phyloP scores from a whole-genome alignment of 306 rosid genomes.

The Adenanthera pavonina region DNA sequence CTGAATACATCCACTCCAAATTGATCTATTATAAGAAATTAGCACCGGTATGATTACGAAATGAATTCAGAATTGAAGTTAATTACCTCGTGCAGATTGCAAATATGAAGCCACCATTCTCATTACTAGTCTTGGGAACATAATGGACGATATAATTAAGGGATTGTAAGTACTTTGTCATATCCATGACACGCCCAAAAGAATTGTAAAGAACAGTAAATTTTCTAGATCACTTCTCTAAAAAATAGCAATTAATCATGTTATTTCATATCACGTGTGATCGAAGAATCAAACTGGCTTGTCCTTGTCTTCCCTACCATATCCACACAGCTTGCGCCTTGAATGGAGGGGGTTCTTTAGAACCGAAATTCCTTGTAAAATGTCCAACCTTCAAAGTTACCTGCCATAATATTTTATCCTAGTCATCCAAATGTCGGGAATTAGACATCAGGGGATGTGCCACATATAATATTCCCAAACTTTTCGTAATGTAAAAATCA shows the following conservation, averaged over 20 bases:
- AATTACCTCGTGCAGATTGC: not conserved
- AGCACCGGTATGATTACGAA: not conserved
- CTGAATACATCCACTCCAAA: not conserved
- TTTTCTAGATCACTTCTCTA: conserved; percentile 30
- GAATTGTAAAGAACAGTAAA: conserved; percentile 2
- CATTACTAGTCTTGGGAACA: conserved; percentile 10
- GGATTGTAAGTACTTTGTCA: conserved; percentile 19
- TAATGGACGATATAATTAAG: not conserved
- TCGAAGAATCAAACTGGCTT: conserved; percentile 36
- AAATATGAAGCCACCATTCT: conserved; percentile 18
- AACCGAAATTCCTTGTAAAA: not conserved
- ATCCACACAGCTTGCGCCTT: conserved; percentile 36
- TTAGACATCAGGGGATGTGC: not conserved
- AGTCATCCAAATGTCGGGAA: not conserved
- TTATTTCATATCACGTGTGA: not conserved
- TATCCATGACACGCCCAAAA: not conserved
- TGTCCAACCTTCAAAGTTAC: not conserved
- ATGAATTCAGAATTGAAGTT: not conserved
- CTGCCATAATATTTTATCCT: not conserved
- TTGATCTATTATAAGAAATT: not conserved
- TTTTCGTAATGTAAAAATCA: conserved; percentile 17
- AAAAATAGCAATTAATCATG: conserved; percentile 20
- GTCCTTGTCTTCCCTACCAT: not conserved
- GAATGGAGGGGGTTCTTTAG: conserved; percentile 12
- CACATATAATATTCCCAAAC: not conserved